Conservation (phyloP, 2,329 filamentous ascomycete genomes). For the Xylaria sp. region DNA sequence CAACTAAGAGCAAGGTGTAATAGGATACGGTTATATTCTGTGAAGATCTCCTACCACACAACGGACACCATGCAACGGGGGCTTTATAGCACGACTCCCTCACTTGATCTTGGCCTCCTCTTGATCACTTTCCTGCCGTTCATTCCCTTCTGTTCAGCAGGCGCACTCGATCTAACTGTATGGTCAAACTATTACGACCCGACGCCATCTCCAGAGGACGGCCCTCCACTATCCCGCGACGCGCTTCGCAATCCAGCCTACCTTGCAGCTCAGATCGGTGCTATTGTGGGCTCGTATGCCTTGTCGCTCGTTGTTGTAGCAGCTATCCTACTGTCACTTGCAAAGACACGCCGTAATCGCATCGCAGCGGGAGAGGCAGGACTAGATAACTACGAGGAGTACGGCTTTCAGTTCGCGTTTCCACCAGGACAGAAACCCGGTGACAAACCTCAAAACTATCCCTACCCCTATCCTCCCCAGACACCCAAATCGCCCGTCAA, state of each 20-base stretch:
- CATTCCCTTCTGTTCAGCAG: conserved; percentile 44
- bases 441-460: conserved; percentile 38
- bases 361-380: conserved; percentile 64
- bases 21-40: conserved; percentile 44
- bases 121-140: conserved; percentile 42
- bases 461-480: conserved; percentile 47
- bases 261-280: conserved; percentile 84
- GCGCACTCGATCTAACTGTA: conserved; percentile 40
- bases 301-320: conserved; percentile 80
- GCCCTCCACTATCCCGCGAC: conserved; percentile 67
- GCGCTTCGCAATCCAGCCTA: conserved; percentile 70
- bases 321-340: conserved; percentile 70
- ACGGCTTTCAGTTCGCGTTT: conserved; percentile 44
- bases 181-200: conserved; percentile 60
- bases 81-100: conserved; percentile 50
- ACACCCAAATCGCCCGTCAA: conserved; percentile 55
- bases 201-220: conserved; percentile 69
- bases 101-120: conserved; percentile 45
- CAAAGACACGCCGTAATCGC: conserved; percentile 65
- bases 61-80: conserved; percentile 49
- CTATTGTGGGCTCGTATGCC: conserved; percentile 85
- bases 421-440: conserved; percentile 40
- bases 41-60: conserved; percentile 49
- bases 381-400: conserved; percentile 53
- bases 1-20: conserved; percentile 39